These are phyloP conservation scores for Trametes coccinea DNA, from an alignment of 768 basidiomycete species.

Conservation along the genomic window DNA sequence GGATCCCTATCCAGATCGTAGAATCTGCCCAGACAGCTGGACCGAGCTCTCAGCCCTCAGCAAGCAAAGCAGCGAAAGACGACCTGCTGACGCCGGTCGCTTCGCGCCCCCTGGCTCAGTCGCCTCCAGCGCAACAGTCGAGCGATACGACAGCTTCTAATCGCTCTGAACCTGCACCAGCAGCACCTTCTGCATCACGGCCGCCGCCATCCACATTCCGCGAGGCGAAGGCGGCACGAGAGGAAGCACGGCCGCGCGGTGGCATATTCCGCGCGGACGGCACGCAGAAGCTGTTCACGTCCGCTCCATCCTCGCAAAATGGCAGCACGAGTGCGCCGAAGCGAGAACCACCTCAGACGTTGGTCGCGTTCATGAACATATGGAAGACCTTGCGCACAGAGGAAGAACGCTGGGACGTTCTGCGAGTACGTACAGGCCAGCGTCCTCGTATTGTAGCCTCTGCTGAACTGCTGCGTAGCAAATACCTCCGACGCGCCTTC, in stretches of 20 bases:
- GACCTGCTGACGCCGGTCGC: constrained; percentile 42
- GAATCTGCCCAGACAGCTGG: constrained; percentile 34
- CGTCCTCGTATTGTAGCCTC: background rate
- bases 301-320: background rate
- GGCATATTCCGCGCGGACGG: constrained; percentile 74
- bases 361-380: constrained; percentile 62
- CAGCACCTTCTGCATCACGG: no score
- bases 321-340: constrained; percentile 10
- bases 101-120: constrained; percentile 33
- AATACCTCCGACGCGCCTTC: constrained; percentile 55
- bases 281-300: constrained; percentile 52
- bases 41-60: constrained; percentile 8
- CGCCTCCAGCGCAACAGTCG: background rate
- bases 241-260: constrained; percentile 56
- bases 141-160: no score
- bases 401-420: constrained; percentile 54
- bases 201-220: constrained; percentile 42
- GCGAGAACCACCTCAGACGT: constrained; percentile 40
- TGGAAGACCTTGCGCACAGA: constrained; percentile 51
- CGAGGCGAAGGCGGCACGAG: constrained; percentile 59
- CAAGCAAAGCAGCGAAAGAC: constrained; percentile 20
- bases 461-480: constrained; percentile 38
- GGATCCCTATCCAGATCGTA: constrained; percentile 65
- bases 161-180: no score
- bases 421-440: constrained; percentile 49